phyloP scores from a whole-genome alignment of 2,329 filamentous ascomycete species.

The Pseudopithomyces chartarum region DNA sequence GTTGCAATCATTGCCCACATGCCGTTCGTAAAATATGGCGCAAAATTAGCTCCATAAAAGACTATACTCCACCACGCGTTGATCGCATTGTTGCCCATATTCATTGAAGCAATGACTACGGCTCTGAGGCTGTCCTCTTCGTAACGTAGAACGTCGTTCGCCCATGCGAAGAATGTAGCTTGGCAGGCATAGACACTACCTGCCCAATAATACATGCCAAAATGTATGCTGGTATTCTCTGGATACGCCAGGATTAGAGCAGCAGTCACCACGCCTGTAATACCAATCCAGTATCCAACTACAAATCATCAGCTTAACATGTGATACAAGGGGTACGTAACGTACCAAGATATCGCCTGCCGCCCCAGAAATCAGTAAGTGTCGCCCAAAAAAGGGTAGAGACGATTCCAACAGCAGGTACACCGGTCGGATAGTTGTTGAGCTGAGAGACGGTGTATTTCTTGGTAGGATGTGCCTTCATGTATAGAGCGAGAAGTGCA shows the following conservation, averaged over 20 bases:
- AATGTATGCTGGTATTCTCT: slow-evolving; percentile 59
- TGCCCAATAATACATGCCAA: slow-evolving; percentile 72
- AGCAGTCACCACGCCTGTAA: slow-evolving; percentile 67
- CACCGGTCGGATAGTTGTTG: slow-evolving; percentile 60
- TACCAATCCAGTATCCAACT: slow-evolving; percentile 62
- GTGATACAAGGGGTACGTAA: background rate
- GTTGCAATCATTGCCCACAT: slow-evolving; percentile 76
- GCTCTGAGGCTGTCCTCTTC: slow-evolving; percentile 67
- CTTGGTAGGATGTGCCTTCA: slow-evolving; percentile 53
- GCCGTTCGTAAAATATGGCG: slow-evolving; percentile 70
- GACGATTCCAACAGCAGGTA: slow-evolving; percentile 58
- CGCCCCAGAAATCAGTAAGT: slow-evolving; percentile 67
- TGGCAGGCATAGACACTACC: slow-evolving; percentile 74
- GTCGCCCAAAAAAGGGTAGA: slow-evolving; percentile 72
- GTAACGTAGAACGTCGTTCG: slow-evolving; percentile 70
- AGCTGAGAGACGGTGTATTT: slow-evolving; percentile 55
- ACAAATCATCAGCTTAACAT: slow-evolving; percentile 6
- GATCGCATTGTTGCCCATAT: slow-evolving; percentile 68
- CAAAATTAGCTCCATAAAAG: slow-evolving; percentile 70
- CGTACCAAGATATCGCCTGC: slow-evolving; percentile 64
- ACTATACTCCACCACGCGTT: slow-evolving; percentile 77
- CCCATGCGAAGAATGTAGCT: slow-evolving; percentile 77
- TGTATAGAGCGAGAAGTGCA: slow-evolving; percentile 58
- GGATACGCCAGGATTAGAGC: slow-evolving; percentile 64
- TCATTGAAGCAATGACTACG: slow-evolving; percentile 75